phyloP scores from a whole-genome alignment of 192 early-diverging fungal species.

The Gaertneriomyces semiglobifer region DNA sequence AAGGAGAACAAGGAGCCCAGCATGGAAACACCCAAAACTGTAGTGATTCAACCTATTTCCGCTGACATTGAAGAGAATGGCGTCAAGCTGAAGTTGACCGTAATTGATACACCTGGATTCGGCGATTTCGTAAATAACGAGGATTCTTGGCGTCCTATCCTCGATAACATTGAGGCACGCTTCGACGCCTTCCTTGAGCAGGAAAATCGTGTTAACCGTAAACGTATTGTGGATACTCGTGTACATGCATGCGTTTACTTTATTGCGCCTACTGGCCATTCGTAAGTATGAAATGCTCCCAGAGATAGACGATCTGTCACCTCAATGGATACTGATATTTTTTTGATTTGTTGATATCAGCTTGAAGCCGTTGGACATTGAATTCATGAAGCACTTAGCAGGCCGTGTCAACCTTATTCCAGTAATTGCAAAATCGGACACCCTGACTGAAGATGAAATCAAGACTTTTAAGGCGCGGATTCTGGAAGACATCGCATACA shows the following conservation, averaged over 20 bases:
- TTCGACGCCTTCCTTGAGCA: slow-evolving; percentile 92
- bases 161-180: slow-evolving; percentile 90
- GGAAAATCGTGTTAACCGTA: slow-evolving; percentile 63
- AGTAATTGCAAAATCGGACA: slow-evolving; percentile 98
- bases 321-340: neutral
- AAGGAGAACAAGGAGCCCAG: slow-evolving; percentile 75
- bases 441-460: slow-evolving; percentile 90
- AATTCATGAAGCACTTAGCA: slow-evolving; percentile 94
- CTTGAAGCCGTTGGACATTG: slow-evolving; percentile 89
- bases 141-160: slow-evolving; percentile 84
- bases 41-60: slow-evolving; percentile 56
- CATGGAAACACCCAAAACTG: slow-evolving; percentile 57
- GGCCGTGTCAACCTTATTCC: slow-evolving; percentile 96
- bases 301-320: neutral
- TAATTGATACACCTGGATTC: slow-evolving; percentile 94
- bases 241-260: slow-evolving; percentile 97
- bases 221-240: slow-evolving; percentile 61
- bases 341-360: slow-evolving; percentile 1
- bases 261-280: slow-evolving; percentile 94
- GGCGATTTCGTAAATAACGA: slow-evolving; percentile 67
- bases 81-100: slow-evolving; percentile 91
- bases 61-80: slow-evolving; percentile 95
- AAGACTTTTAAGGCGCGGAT: slow-evolving; percentile 80
- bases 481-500: slow-evolving; percentile 89
- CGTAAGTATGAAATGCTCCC: slow-evolving; percentile 20